A percentile compares a stretch with the other conserved stretches of the same genome.
Evolutionary conservation across 2,329 filamentous ascomycete species (phyloP).

Genomic region (Neofusicoccum umdonicola): DNA sequence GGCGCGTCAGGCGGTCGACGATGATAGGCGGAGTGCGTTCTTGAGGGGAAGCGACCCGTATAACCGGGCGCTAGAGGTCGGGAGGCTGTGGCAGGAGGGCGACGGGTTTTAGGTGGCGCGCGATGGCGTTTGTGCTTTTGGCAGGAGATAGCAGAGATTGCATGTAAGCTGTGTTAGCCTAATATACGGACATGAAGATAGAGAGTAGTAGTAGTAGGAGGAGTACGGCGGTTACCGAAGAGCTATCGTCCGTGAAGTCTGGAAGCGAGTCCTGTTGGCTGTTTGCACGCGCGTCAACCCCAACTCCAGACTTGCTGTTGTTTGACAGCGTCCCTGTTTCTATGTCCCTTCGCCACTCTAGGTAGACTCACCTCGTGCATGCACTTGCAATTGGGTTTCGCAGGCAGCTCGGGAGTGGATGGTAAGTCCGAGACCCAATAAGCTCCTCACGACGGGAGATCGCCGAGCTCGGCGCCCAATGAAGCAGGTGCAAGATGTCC

Average conservation of each 20-base stretch:
- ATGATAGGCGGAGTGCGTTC: conserved; percentile 40
- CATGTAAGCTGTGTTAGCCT: background rate
- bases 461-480: conserved; percentile 1
- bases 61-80: conserved; percentile 48
- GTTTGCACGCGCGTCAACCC: no score
- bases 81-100: conserved; percentile 48
- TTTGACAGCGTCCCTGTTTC: no score
- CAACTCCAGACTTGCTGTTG: background rate
- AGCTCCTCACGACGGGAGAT: conserved; percentile 2
- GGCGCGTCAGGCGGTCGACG: conserved; percentile 36
- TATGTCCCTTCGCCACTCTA: background rate
- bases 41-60: conserved; percentile 46
- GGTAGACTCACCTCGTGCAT: no score
- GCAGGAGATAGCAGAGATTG: background rate
- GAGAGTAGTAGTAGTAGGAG: no score
- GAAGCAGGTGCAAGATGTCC: conserved; percentile 2
- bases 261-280: no score
- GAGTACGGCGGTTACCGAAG: no score
- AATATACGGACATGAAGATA: background rate
- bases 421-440: conserved; percentile 1
- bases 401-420: background rate
- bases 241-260: no score
- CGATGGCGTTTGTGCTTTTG: background rate
- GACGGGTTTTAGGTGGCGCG: conserved; percentile 43
- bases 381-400: background rate